Conservation (phyloP, 305 asterid species). For the Vinca major region DNA sequence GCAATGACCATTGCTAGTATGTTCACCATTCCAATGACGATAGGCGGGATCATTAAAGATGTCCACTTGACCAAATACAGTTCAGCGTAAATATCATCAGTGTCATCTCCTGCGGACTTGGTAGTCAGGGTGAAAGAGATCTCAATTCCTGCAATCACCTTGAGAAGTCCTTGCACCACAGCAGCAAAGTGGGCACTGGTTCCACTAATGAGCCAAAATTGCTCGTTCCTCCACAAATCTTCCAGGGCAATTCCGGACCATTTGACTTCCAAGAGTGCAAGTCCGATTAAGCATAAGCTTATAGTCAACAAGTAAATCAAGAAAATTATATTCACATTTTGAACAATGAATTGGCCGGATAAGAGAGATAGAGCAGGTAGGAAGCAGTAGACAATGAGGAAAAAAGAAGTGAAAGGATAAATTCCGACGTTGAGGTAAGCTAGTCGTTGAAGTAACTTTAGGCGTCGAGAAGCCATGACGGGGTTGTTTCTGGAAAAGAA, state of each 20-base stretch:
- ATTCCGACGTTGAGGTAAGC: conserved; percentile 44
- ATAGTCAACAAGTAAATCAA: conserved; percentile 29
- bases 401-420: conserved; percentile 44
- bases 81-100: conserved; percentile 32
- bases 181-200: conserved; percentile 48
- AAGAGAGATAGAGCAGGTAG: conserved; percentile 48
- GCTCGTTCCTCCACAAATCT: conserved; percentile 52
- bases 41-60: conserved; percentile 41
- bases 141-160: conserved; percentile 47
- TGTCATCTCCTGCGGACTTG: conserved; percentile 26
- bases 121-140: conserved; percentile 38
- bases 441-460: conserved; percentile 35
- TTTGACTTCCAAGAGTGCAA: conserved; percentile 39
- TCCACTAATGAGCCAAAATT: conserved; percentile 48
- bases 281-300: conserved; percentile 27
- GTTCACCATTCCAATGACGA: conserved; percentile 37
- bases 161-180: conserved; percentile 41
- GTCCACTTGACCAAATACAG: conserved; percentile 39
- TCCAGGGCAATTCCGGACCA: conserved; percentile 40
- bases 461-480: conserved; percentile 20
- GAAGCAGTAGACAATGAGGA: conserved; percentile 41
- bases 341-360: conserved; percentile 40
- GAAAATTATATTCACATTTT: conserved; percentile 26
- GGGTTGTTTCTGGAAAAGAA: conserved; percentile 46
- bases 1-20: conserved; percentile 36